Evolutionary conservation across 2,329 filamentous ascomycete species (phyloP).

Genomic region (Microsporum ferrugineum): DNA sequence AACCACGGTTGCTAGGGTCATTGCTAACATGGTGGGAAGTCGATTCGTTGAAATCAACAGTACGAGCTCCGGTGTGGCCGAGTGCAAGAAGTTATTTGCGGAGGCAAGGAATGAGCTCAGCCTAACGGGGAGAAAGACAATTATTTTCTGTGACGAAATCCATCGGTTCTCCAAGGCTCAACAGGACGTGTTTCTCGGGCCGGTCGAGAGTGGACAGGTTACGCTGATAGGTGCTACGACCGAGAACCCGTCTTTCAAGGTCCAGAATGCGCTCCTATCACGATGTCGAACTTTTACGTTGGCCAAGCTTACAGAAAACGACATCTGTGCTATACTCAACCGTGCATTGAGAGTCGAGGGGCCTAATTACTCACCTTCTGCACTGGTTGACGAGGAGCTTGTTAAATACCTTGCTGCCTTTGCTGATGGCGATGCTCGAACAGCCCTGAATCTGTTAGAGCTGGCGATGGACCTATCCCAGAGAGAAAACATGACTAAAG

Average conservation of each 20-base stretch:
- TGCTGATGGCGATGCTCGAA: slow-evolving; percentile 84
- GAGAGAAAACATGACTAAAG: slow-evolving; percentile 55
- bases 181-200: slow-evolving; percentile 87
- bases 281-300: slow-evolving; percentile 86
- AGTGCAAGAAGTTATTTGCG: slow-evolving; percentile 83
- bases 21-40: slow-evolving; percentile 68
- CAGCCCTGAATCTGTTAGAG: slow-evolving; percentile 83
- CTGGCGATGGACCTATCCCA: slow-evolving; percentile 68
- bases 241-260: slow-evolving; percentile 91
- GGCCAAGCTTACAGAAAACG: slow-evolving; percentile 57
- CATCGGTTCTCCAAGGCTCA: slow-evolving; percentile 84
- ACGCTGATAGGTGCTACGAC: slow-evolving; percentile 92
- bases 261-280: slow-evolving; percentile 76
- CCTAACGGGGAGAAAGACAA: slow-evolving; percentile 79
- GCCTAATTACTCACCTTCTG: slow-evolving; percentile 37
- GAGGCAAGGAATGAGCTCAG: slow-evolving; percentile 70
- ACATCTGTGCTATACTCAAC: slow-evolving; percentile 61
- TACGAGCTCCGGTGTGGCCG: slow-evolving; percentile 72
- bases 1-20: slow-evolving; percentile 72
- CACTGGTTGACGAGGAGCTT: slow-evolving; percentile 63
- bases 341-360: slow-evolving; percentile 60
- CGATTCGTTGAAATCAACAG: slow-evolving; percentile 95
- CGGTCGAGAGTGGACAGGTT: slow-evolving; percentile 81
- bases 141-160: slow-evolving; percentile 96
- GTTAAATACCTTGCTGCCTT: slow-evolving; percentile 73